Conservation (phyloP, 495 filamentous ascomycete genomes). For the Aspergillus saccharolyticus region DNA sequence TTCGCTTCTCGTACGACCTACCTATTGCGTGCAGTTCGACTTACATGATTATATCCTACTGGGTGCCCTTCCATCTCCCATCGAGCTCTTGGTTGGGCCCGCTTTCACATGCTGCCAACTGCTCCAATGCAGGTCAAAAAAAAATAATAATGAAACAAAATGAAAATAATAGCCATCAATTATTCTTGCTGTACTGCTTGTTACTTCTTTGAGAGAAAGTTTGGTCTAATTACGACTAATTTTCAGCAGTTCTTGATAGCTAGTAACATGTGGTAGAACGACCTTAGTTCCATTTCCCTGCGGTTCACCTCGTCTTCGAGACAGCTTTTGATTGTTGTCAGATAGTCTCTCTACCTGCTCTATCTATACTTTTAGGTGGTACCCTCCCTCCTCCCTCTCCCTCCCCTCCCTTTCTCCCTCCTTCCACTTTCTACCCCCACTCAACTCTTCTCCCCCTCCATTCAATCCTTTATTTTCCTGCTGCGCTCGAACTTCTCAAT, state of each 20-base stretch:
- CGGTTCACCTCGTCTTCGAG: constrained; percentile 10
- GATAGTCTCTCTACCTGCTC: too few relatives aligned
- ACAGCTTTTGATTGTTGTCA: too few relatives aligned
- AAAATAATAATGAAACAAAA: constrained; percentile 1
- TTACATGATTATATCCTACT: too few relatives aligned
- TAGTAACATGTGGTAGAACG: constrained; percentile 4
- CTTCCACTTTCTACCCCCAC: background rate
- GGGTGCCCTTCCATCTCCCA: background rate
- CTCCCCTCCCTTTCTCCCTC: background rate
- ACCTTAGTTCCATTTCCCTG: background rate
- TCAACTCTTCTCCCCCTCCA: background rate
- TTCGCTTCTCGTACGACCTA: too few relatives aligned
- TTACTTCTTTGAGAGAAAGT: background rate
- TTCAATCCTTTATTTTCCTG: background rate
- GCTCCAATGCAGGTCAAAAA: background rate
- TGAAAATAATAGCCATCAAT: background rate
- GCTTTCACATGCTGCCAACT: constrained; percentile 21
- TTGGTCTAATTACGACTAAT: background rate
- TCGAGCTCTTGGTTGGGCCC: constrained; percentile 7
- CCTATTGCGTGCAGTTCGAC: background rate
- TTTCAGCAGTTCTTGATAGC: constrained; percentile 3
- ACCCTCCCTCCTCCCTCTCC: constrained; percentile 2
- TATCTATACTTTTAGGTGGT: constrained; percentile 3
- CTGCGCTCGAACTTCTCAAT: background rate
- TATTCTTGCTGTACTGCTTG: constrained; percentile 1